These are phyloP conservation scores for Tetradesmus obliquus DNA, from an alignment of 139 green algal genomes.

Conservation along the genomic window DNA sequence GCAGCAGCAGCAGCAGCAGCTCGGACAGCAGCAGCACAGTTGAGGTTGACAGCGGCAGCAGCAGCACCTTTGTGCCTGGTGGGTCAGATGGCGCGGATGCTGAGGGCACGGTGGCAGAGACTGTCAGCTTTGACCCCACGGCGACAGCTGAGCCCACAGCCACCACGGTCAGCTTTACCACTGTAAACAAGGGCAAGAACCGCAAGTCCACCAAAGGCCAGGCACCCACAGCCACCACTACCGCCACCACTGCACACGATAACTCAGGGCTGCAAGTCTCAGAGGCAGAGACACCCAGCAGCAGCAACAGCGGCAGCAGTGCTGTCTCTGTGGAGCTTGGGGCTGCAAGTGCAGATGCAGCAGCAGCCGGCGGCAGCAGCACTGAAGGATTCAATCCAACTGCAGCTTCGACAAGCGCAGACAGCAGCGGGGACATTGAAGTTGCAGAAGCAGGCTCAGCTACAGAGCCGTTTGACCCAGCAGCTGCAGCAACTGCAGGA, in stretches of 20 bases:
- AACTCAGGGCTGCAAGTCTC: not conserved
- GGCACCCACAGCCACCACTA: not conserved
- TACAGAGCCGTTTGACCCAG: not conserved
- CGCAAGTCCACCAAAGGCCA: not conserved
- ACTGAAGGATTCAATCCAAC: not conserved
- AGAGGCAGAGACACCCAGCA: not conserved
- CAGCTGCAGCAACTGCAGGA: not conserved
- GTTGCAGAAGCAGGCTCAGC: not conserved
- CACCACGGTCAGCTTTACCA: not conserved
- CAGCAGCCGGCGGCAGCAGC: slow-evolving; percentile 13
- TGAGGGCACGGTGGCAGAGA: not conserved
- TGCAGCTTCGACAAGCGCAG: not conserved
- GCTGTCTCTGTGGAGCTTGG: not conserved
- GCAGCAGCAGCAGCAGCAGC: slow-evolving; percentile 16
- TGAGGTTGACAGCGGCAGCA: not conserved
- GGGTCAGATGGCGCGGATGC: not conserved
- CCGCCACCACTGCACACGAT: not conserved
- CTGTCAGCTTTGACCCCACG: not conserved
- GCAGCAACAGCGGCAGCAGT: slow-evolving; percentile 19
- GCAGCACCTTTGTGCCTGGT: slow-evolving; percentile 6
- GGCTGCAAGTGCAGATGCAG: not conserved
- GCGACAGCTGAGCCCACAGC: slow-evolving; percentile 4
- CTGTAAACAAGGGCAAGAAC: not conserved
- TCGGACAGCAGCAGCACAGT: not conserved
- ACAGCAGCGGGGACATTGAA: not conserved